Base-by-base conservation (phyloP, 192 early-diverging fungal species). In the Coemansia furcata region DNA sequence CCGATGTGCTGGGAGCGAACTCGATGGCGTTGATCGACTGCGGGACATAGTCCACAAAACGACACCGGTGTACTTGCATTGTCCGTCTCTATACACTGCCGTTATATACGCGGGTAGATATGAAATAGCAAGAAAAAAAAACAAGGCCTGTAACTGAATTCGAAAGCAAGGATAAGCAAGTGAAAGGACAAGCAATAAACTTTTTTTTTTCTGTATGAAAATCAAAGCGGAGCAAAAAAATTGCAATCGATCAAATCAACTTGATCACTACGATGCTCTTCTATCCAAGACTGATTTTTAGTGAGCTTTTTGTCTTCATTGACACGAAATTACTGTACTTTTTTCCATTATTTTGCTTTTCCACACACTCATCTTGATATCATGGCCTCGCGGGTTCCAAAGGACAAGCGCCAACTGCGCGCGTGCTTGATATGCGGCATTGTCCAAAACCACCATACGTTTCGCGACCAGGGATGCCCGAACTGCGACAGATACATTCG, bases 41-140 rank as follows among this genome's bases (percentile, higher is more conserved):
- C 7, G 96, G 95, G 30, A 88, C 83, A 72, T 93, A 94, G 67
- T 95, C 89, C 14, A 93, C 88, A 75, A 95, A 95, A 74, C 94
- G 89, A 81, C 91, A 91, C 64, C 92, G 81, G 76, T 94, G 92
- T 17, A 92, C 86, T 71, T 92, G 84, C 90, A 93, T 90, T 21
- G 26, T 66, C 37, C n/a, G 43, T 39, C 17, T 38, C 49, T 67
- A 15, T 47, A 46, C 19, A 39, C 10, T 35, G 30, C 1, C 32
- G 29, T 8, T 35, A 58, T 21, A 47, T 21, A 21, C n/a, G 46
- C 19, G 33, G 30, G 33, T 33, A 37, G n/a, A 47, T 47, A 47
- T 47, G 46, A 47, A 21, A 47, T n/a, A 32, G 35, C 30, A 33
- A 59, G 12, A 46, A 32, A 30, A 47, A 47, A 29, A 33, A 7